Conservation (phyloP, 805 yeast genomes). For the Maudiozyma barnettii region DNA sequence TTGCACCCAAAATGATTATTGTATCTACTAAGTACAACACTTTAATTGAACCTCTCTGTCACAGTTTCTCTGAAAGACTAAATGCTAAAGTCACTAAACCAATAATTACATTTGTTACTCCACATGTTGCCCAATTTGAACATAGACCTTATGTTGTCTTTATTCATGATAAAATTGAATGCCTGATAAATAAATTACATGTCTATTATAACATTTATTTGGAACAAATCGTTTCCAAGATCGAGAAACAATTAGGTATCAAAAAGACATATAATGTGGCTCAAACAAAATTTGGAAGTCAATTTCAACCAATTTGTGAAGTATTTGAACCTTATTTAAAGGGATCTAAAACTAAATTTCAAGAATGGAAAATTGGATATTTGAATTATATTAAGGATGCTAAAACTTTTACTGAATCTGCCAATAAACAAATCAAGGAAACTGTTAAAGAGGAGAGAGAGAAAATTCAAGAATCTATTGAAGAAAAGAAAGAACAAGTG, state of each 20-base stretch:
- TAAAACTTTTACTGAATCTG: not conserved
- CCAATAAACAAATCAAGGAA: not conserved
- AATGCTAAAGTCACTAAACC: not conserved
- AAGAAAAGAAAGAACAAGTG: not conserved
- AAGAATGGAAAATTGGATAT: not conserved
- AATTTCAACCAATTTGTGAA: slow-evolving; percentile 3
- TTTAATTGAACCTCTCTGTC: slow-evolving; percentile 5
- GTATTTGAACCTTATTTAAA: not conserved
- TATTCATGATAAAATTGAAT: not conserved
- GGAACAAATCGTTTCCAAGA: slow-evolving; percentile 5
- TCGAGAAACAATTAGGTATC: not conserved
- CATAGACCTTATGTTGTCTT: not conserved
- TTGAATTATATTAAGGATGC: not conserved
- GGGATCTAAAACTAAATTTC: not conserved
- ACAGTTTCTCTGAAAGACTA: not conserved
- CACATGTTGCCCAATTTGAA: not conserved
- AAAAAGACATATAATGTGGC: not conserved
- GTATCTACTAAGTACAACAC: slow-evolving; percentile 2
- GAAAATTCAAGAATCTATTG: not conserved
- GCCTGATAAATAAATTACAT: not conserved
- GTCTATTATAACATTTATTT: slow-evolving; percentile 9
- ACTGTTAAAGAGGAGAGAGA: not conserved
- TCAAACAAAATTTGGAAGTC: not conserved
- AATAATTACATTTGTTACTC: not conserved
- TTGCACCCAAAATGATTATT: slow-evolving; percentile 10